phyloP scores from a whole-genome alignment of 2,329 filamentous ascomycete genomes.

The Pseudopyrenochaeta lycopersici region DNA sequence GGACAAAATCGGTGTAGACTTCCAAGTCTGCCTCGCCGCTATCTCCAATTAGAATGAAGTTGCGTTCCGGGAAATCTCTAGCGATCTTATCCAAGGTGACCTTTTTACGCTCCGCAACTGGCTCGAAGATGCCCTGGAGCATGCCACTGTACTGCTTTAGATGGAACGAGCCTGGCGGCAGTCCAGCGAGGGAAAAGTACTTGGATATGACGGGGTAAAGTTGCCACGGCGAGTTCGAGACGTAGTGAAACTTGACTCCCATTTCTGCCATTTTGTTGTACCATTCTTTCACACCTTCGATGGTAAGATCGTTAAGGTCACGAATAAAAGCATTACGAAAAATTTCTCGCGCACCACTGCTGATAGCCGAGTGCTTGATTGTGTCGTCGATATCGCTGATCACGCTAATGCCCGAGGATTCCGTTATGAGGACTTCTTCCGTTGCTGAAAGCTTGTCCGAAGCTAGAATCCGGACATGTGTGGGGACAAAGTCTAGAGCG shows the following conservation, averaged over 20 bases:
- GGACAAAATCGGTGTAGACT: constrained; percentile 92
- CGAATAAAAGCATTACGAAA: constrained; percentile 96
- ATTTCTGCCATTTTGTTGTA: constrained; percentile 79
- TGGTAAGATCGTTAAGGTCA: constrained; percentile 79
- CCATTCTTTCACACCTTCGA: constrained; percentile 91
- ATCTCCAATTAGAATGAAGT: constrained; percentile 91
- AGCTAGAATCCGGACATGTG: constrained; percentile 85
- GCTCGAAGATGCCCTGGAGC: constrained; percentile 97
- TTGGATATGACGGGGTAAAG: constrained; percentile 87
- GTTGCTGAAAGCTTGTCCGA: constrained; percentile 85
- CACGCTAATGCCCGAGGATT: constrained; percentile 82
- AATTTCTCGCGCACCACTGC: constrained; percentile 86
- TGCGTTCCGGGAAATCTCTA: constrained; percentile 86
- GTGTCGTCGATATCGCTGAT: constrained; percentile 99
- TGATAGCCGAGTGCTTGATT: constrained; percentile 93
- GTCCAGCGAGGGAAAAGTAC: constrained; percentile 80
- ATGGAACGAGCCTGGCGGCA: constrained; percentile 91
- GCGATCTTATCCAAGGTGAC: constrained; percentile 85
- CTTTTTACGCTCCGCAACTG: constrained; percentile 93
- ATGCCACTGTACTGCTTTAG: constrained; percentile 96
- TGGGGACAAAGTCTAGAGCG: constrained; percentile 87
- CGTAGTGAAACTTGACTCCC: constrained; percentile 92
- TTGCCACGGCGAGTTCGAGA: constrained; percentile 99
- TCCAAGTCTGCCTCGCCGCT: constrained; percentile 97
- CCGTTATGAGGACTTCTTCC: constrained; percentile 79